Evolutionary conservation across 2,329 filamentous ascomycete species (phyloP).

Genomic region (Rhynchosporium graminicola): DNA sequence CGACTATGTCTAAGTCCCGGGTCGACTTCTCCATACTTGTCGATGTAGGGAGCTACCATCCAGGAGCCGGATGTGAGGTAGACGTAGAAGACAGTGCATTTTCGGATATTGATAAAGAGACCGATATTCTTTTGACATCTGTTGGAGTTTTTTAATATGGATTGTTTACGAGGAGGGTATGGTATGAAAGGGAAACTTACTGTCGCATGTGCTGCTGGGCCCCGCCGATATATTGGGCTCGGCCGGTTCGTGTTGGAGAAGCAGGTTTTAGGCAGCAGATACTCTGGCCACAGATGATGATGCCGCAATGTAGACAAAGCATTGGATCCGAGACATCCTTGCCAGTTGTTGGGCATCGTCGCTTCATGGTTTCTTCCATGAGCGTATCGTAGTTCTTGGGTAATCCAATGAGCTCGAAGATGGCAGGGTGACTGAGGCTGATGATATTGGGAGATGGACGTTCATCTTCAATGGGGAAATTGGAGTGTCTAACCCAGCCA

Average conservation of each 20-base stretch:
- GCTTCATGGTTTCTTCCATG: slow-evolving; percentile 85
- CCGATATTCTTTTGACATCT: slow-evolving; percentile 89
- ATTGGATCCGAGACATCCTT: slow-evolving; percentile 90
- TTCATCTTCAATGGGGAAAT: background rate
- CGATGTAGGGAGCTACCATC: slow-evolving; percentile 86
- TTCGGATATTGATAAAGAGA: slow-evolving; percentile 95
- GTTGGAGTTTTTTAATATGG: slow-evolving; percentile 31
- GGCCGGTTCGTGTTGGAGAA: slow-evolving; percentile 39
- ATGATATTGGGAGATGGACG: slow-evolving; percentile 16
- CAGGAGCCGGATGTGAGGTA: slow-evolving; percentile 82
- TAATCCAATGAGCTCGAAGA: slow-evolving; percentile 90
- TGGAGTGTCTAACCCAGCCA: slow-evolving; percentile 65
- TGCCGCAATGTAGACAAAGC: slow-evolving; percentile 91
- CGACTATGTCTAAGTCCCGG: slow-evolving; percentile 84
- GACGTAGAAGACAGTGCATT: slow-evolving; percentile 88
- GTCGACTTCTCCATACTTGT: slow-evolving; percentile 94
- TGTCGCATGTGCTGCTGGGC: slow-evolving; percentile 87
- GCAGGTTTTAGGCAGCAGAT: slow-evolving; percentile 78
- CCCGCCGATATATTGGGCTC: slow-evolving; percentile 63
- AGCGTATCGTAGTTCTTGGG: slow-evolving; percentile 90
- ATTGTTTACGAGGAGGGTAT: background rate
- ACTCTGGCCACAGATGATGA: slow-evolving; percentile 94
- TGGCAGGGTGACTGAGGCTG: slow-evolving; percentile 75
- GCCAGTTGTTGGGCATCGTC: slow-evolving; percentile 83
- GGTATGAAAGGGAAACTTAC: slow-evolving; percentile 53